Percentiles rank a stretch among this genome's conserved stretches.
Conservation (phyloP, 768 basidiomycete genomes). For the Melanogaster broomeanus region DNA sequence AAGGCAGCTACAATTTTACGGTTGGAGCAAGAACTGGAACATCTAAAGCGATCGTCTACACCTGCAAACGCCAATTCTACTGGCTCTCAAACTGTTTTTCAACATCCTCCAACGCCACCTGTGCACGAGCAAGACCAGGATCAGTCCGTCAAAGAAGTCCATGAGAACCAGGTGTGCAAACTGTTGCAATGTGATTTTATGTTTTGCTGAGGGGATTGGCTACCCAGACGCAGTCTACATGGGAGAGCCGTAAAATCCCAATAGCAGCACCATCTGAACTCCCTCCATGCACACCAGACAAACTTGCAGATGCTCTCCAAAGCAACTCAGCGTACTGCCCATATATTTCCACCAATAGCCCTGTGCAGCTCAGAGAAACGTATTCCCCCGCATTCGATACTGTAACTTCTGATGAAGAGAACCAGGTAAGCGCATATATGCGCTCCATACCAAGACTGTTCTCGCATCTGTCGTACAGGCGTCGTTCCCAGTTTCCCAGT, state of each 20-base stretch:
- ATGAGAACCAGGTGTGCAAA: slow-evolving; percentile 5
- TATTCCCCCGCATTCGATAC: not conserved
- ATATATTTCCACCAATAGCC: slow-evolving; percentile 12
- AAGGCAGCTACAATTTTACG: slow-evolving; percentile 54
- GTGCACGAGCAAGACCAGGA: not conserved
- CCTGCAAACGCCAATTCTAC: slow-evolving; percentile 17
- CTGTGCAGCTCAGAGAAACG: slow-evolving; percentile 4
- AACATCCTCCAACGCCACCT: not conserved
- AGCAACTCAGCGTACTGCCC: slow-evolving; percentile 29
- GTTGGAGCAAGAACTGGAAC: slow-evolving; percentile 44
- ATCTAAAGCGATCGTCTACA: slow-evolving; percentile 21
- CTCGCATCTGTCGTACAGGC: slow-evolving; percentile 3
- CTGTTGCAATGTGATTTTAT: not conserved
- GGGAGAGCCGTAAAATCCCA: not conserved
- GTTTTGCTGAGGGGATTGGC: not conserved
- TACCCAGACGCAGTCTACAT: not conserved
- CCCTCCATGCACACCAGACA: slow-evolving; percentile 21
- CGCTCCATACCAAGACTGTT: not conserved
- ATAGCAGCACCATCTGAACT: not conserved
- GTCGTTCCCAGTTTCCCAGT: not conserved
- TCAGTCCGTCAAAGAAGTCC: not conserved
- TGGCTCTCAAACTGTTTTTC: not conserved
- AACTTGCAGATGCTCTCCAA: slow-evolving; percentile 19
- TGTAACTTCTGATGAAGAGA: slow-evolving; percentile 1
- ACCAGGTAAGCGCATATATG: slow-evolving; percentile 24